Evolutionary conservation across 164 flowering plant genomes (phyloP).

Genomic region (Stephania yunnanensis): DNA sequence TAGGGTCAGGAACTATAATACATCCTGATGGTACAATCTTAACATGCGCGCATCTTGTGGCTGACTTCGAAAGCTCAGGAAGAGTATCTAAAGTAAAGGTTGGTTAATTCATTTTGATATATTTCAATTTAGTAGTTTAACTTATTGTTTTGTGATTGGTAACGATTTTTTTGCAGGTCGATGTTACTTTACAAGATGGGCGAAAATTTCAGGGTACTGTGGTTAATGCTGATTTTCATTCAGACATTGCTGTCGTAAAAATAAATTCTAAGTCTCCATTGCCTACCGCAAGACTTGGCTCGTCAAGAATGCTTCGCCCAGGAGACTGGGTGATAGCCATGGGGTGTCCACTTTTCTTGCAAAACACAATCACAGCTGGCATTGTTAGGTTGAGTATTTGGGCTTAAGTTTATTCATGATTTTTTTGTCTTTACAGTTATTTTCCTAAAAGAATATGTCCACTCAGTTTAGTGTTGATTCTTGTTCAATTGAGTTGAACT

Average conservation of each 20-base stretch:
- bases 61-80: slow-evolving; percentile 48
- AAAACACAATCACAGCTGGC: slow-evolving; percentile 94
- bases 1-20: slow-evolving; percentile 85
- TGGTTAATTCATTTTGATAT: slow-evolving; percentile 6
- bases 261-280: slow-evolving; percentile 78
- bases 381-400: slow-evolving; percentile 58
- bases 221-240: slow-evolving; percentile 77
- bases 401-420: neutral
- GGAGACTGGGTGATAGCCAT: slow-evolving; percentile 94
- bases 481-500: neutral
- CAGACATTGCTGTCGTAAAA: slow-evolving; percentile 89
- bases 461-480: too few species aligned
- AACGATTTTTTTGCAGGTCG: slow-evolving; percentile 45
- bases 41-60: slow-evolving; percentile 91
- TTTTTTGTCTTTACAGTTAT: too few species aligned
- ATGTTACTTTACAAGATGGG: slow-evolving; percentile 94
- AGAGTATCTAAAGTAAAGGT: slow-evolving; percentile 61
- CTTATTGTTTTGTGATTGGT: neutral
- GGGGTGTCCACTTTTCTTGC: slow-evolving; percentile 94
- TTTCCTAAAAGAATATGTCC: too few species aligned
- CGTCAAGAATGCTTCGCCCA: slow-evolving; percentile 77
- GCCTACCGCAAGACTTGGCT: slow-evolving; percentile 79
- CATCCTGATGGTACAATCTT: slow-evolving; percentile 82
- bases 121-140: neutral
- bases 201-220: slow-evolving; percentile 81